Percentiles rank a stretch among this genome's conserved stretches.
These are phyloP conservation scores for Saccharomyces jurei DNA, from an alignment of 805 yeast genomes.

Conservation along the genomic window DNA sequence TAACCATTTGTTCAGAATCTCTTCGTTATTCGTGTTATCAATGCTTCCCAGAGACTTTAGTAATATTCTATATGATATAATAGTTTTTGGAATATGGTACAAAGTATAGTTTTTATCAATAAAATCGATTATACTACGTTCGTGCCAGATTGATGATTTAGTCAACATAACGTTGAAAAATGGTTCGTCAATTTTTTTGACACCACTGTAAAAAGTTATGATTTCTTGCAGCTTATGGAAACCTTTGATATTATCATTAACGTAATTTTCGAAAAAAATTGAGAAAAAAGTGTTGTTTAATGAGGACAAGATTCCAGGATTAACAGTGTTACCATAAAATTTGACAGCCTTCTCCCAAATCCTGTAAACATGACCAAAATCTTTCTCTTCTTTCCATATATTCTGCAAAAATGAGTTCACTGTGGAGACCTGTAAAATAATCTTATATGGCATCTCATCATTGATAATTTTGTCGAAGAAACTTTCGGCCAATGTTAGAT, in stretches of 20 bases:
- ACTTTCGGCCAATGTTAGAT: slow-evolving; percentile 54
- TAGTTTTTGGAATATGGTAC: slow-evolving; percentile 48
- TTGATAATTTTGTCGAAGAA: slow-evolving; percentile 64
- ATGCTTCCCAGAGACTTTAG: slow-evolving; percentile 61
- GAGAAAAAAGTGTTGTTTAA: slow-evolving; percentile 57
- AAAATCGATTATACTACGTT: slow-evolving; percentile 49
- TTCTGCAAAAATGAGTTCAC: slow-evolving; percentile 53
- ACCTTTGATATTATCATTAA: slow-evolving; percentile 41
- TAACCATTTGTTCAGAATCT: slow-evolving; percentile 50
- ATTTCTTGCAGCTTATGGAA: slow-evolving; percentile 45
- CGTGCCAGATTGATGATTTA: slow-evolving; percentile 54
- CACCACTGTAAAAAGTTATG: slow-evolving; percentile 42
- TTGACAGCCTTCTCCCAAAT: slow-evolving; percentile 54
- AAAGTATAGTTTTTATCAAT: slow-evolving; percentile 47
- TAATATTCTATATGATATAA: slow-evolving; percentile 59
- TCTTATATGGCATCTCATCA: slow-evolving; percentile 59
- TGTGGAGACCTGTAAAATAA: slow-evolving; percentile 60
- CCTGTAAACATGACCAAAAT: slow-evolving; percentile 45
- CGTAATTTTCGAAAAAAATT: slow-evolving; percentile 50
- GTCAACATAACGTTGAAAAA: slow-evolving; percentile 65
- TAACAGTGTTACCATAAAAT: slow-evolving; percentile 42
- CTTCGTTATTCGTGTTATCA: slow-evolving; percentile 37
- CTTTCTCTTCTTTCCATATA: slow-evolving; percentile 44
- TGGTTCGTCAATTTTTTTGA: slow-evolving; percentile 59
- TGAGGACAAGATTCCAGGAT: slow-evolving; percentile 60